phyloP scores from a whole-genome alignment of 2,329 filamentous ascomycete species.

The Escovopsis weberi region DNA sequence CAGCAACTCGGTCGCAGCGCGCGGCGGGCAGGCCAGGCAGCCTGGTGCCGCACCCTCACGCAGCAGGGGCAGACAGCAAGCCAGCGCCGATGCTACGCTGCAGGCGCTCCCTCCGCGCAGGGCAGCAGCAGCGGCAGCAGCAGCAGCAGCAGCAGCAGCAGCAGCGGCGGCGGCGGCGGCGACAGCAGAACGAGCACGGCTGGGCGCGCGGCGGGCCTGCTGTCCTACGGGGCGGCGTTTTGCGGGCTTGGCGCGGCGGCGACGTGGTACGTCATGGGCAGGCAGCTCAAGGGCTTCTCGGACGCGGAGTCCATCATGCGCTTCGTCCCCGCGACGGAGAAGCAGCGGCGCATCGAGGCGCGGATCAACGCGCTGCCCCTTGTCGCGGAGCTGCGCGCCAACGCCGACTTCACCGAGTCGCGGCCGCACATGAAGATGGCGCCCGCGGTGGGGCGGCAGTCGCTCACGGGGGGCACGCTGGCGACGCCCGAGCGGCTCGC shows the following conservation, averaged over 20 bases:
- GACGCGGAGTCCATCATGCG: constrained; percentile 60
- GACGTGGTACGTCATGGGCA: constrained; percentile 20
- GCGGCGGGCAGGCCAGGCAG: constrained; percentile 12
- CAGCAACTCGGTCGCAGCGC: constrained; percentile 11
- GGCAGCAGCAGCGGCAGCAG: too few species aligned
- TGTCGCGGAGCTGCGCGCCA: constrained; percentile 50
- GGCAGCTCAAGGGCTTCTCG: constrained; percentile 24
- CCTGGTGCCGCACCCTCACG: constrained; percentile 6
- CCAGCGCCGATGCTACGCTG: constrained; percentile 13
- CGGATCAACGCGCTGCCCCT: constrained; percentile 64
- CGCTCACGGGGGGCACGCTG: constrained; percentile 70
- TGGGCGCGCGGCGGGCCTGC: constrained; percentile 12
- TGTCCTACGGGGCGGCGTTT: constrained; percentile 17
- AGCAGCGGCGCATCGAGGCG: constrained; percentile 48
- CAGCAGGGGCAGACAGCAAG: constrained; percentile 1
- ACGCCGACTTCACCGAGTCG: constrained; percentile 56
- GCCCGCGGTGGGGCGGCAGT: constrained; percentile 50
- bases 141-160: too few species aligned
- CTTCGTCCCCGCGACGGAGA: constrained; percentile 44
- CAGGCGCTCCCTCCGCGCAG: constrained; percentile 5
- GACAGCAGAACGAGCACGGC: neutral
- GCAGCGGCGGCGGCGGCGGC: too few species aligned
- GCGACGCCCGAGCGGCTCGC: constrained; percentile 60
- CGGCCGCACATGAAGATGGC: constrained; percentile 84
- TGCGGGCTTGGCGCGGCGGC: constrained; percentile 17